Conservation (phyloP, 108 stramenopile genomes). For the Skeletonema costatum region DNA sequence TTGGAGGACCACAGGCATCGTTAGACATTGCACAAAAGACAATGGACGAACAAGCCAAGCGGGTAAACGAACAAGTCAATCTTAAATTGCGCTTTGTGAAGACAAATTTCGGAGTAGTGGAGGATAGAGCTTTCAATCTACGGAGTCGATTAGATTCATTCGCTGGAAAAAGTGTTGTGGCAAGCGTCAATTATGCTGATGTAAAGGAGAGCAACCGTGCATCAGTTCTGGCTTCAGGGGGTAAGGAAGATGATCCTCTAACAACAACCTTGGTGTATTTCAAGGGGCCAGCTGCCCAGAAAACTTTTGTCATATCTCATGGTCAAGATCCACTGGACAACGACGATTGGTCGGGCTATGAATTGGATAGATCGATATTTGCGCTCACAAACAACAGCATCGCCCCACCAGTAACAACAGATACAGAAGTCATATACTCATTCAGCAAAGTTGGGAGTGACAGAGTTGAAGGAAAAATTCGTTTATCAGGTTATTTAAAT, state of each 20-base stretch:
- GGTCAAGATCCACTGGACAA: conserved; percentile 41
- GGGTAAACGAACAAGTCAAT: conserved; percentile 44
- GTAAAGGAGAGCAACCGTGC: conserved; percentile 71
- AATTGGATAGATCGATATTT: conserved; percentile 79
- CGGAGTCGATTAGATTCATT: conserved; percentile 68
- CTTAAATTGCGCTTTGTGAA: conserved; percentile 47
- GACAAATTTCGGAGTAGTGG: conserved; percentile 73
- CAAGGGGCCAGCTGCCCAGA: conserved; percentile 87
- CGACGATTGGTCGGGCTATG: conserved; percentile 68
- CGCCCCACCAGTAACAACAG: conserved; percentile 82
- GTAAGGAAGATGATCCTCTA: conserved; percentile 67
- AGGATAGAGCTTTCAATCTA: conserved; percentile 75
- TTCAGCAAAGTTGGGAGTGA: conserved; percentile 54
- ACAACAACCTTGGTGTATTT: conserved; percentile 76
- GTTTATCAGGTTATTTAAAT: conserved; percentile 78
- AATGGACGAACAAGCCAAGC: conserved; percentile 56
- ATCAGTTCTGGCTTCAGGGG: conserved; percentile 67
- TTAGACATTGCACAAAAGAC: conserved; percentile 58
- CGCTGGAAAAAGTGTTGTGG: conserved; percentile 74
- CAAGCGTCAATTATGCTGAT: conserved; percentile 79
- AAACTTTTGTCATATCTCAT: conserved; percentile 70
- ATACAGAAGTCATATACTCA: conserved; percentile 73
- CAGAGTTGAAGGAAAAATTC: conserved; percentile 55
- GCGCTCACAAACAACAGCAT: conserved; percentile 84
- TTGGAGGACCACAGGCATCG: conserved; percentile 75